Percentiles rank a stretch among this genome's conserved stretches.
Evolutionary conservation across 345 rosid species (phyloP).

Genomic region (Firmiana major): DNA sequence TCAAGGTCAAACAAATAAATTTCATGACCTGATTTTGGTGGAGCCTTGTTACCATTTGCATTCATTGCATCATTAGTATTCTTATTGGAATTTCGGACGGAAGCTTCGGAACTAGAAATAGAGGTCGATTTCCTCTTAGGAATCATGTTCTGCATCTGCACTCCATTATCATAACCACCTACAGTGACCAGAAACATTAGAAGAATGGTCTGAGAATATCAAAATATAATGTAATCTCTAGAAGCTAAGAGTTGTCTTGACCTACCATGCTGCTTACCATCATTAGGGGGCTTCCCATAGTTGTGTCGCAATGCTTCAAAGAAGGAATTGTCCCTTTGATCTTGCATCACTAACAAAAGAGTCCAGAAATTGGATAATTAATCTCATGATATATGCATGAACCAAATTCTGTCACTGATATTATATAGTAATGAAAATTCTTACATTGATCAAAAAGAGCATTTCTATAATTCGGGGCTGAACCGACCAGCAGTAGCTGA

Average conservation of each 20-base stretch:
- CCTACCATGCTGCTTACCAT: constrained; percentile 27
- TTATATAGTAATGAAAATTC: background rate
- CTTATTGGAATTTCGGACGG: constrained; percentile 14
- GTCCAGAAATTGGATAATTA: background rate
- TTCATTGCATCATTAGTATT: constrained; percentile 23
- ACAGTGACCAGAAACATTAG: background rate
- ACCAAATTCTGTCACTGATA: background rate
- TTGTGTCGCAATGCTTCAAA: constrained; percentile 30
- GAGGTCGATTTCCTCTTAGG: constrained; percentile 35
- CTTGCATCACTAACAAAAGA: constrained; percentile 43
- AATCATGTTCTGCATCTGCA: constrained; percentile 22
- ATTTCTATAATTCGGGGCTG: constrained; percentile 41
- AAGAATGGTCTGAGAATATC: background rate
- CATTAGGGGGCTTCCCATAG: constrained; percentile 45
- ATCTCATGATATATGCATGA: background rate
- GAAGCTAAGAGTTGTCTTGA: background rate
- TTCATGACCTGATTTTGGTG: constrained; percentile 39
- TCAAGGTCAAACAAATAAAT: background rate
- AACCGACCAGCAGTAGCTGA: constrained; percentile 50
- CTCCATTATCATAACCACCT: constrained; percentile 23
- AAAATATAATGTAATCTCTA: background rate
- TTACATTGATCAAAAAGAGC: constrained; percentile 46
- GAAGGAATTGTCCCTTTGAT: constrained; percentile 38
- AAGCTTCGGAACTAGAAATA: constrained; percentile 15
- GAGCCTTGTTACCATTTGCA: constrained; percentile 21